phyloP scores from a whole-genome alignment of 2,329 filamentous ascomycete genomes.

The Microsporum ferrugineum region DNA sequence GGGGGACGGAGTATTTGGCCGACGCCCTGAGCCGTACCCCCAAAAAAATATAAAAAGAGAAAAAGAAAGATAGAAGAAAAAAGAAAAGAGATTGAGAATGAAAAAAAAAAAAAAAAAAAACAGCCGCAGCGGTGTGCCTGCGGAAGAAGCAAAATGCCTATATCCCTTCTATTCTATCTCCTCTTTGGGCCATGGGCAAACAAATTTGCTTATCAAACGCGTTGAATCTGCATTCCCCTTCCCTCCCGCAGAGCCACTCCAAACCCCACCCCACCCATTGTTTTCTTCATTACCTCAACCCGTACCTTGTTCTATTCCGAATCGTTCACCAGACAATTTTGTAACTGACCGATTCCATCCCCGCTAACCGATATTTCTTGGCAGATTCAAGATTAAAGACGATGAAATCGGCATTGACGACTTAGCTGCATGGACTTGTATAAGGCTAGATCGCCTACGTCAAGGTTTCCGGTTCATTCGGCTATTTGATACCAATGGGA shows the following conservation, averaged over 20 bases:
- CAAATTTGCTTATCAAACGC: not conserved
- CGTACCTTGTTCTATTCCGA: not conserved
- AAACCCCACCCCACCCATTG: not conserved
- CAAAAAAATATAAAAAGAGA: not conserved
- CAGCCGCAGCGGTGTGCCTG: not conserved
- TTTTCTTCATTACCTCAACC: not conserved
- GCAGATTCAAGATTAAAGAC: slow-evolving; percentile 73
- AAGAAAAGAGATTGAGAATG: not conserved
- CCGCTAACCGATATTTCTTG: not conserved
- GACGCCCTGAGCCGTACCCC: not conserved
- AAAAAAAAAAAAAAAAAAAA: not conserved
- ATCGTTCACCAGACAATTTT: not conserved
- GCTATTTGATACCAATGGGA: slow-evolving; percentile 58
- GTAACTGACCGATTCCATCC: not conserved
- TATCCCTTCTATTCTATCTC: not conserved
- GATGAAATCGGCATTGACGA: slow-evolving; percentile 69
- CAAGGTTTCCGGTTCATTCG: slow-evolving; percentile 67
- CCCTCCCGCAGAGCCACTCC: not conserved
- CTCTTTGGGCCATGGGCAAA: not conserved
- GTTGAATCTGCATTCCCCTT: not conserved
- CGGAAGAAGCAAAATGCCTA: not conserved
- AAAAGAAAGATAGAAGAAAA: not conserved
- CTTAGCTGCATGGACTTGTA: slow-evolving; percentile 77
- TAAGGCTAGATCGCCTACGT: slow-evolving; percentile 68
- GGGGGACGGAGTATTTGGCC: not conserved